Percentiles rank a stretch among this genome's conserved stretches.
These are phyloP conservation scores for Cucumis cinereus DNA, from an alignment of 306 rosid species.

Conservation along the genomic window DNA sequence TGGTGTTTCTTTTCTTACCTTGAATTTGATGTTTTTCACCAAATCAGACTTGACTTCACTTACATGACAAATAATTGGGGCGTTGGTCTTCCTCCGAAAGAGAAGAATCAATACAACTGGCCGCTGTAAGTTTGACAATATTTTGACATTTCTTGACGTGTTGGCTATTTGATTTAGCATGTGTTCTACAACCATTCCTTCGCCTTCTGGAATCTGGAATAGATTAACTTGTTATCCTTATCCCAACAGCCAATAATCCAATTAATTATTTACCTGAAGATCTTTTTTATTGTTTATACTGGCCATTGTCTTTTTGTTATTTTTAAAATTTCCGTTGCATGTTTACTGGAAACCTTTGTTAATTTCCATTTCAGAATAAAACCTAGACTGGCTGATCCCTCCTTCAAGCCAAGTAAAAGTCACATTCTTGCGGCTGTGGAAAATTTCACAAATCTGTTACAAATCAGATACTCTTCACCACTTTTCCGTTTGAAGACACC, in stretches of 20 bases:
- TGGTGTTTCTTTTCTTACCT: background rate
- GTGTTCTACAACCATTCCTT: background rate
- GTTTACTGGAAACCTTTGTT: conserved; percentile 9
- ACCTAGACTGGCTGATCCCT: conserved; percentile 81
- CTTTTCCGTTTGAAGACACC: conserved; percentile 80
- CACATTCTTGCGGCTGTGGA: conserved; percentile 53
- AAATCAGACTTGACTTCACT: conserved; percentile 73
- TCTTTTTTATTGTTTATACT: background rate
- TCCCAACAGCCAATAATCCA: background rate
- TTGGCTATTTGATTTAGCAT: background rate
- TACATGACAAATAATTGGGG: conserved; percentile 86
- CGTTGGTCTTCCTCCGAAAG: conserved; percentile 81
- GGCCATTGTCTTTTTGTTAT: background rate
- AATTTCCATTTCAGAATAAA: conserved; percentile 43
- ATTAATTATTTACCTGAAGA: background rate
- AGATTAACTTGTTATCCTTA: background rate
- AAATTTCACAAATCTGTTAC: conserved; percentile 48
- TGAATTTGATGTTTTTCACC: conserved; percentile 6
- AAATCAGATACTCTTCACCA: conserved; percentile 85
- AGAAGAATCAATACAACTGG: conserved; percentile 78
- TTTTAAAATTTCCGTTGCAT: background rate
- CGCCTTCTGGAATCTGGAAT: background rate
- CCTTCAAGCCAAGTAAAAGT: conserved; percentile 61
- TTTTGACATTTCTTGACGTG: background rate
- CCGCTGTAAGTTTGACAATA: conserved; percentile 50